A percentile compares a stretch with the other conserved stretches of the same genome.
Conservation (phyloP, 2,329 filamentous ascomycete species). For the Furcasterigmium sp. region DNA sequence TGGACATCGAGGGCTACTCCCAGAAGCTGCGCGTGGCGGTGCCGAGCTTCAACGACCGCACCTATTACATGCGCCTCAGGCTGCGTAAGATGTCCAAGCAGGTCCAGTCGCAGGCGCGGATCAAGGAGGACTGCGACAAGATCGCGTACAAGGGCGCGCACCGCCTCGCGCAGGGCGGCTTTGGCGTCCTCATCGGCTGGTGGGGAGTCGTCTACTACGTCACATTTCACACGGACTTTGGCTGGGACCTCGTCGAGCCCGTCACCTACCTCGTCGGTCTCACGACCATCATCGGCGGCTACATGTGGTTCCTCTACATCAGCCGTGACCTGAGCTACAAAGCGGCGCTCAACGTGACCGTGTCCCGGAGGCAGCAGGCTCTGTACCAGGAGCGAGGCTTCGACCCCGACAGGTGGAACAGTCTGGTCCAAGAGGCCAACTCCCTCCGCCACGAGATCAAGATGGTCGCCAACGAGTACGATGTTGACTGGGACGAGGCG, state of each 20-base stretch:
- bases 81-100: constrained; percentile 65
- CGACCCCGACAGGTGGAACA: constrained; percentile 72
- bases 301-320: constrained; percentile 91
- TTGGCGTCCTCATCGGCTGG: constrained; percentile 68
- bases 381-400: constrained; percentile 75
- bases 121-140: constrained; percentile 78
- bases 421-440: constrained; percentile 75
- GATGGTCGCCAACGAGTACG: constrained; percentile 77
- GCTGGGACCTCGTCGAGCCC: constrained; percentile 89
- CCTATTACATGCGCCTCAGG: constrained; percentile 76
- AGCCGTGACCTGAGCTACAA: constrained; percentile 85
- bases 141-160: constrained; percentile 75
- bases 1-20: constrained; percentile 68
- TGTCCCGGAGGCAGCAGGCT: constrained; percentile 69
- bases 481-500: constrained; percentile 82
- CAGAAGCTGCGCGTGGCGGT: constrained; percentile 71
- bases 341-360: constrained; percentile 80
- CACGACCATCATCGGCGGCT: constrained; percentile 80
- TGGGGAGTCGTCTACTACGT: constrained; percentile 77
- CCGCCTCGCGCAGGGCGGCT: constrained; percentile 73
- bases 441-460: constrained; percentile 72
- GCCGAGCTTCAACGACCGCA: constrained; percentile 85
- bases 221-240: constrained; percentile 67
- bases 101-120: constrained; percentile 62
- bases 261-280: constrained; percentile 87